Percentiles rank a stretch among this genome's conserved stretches.
phyloP scores from a whole-genome alignment of 2,329 filamentous ascomycete species.

The Monosporascus sp. region DNA sequence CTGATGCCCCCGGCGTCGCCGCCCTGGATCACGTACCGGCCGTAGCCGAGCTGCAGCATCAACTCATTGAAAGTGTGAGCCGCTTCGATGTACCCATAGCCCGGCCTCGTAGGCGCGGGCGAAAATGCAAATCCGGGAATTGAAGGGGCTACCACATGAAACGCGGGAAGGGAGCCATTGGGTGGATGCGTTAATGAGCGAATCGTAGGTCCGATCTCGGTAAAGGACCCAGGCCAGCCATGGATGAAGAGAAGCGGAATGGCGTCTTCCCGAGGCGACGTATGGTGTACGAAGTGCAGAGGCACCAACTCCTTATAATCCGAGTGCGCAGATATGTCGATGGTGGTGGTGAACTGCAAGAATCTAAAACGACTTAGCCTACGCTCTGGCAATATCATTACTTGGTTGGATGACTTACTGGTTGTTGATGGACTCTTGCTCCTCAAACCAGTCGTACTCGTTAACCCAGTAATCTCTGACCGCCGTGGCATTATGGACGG shows the following conservation, averaged over 20 bases:
- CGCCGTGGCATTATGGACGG: too few species aligned
- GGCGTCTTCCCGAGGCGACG: slow-evolving; percentile 4
- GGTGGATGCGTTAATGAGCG: slow-evolving; percentile 23
- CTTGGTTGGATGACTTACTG: too few species aligned
- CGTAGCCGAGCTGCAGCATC: slow-evolving; percentile 28
- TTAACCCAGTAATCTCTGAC: too few species aligned
- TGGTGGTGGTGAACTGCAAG: too few species aligned
- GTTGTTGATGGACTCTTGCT: too few species aligned
- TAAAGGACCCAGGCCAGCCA: slow-evolving; percentile 28
- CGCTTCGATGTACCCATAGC: slow-evolving; percentile 12
- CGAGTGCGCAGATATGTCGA: too few species aligned
- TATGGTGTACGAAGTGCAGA: too few species aligned
- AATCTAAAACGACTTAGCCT: too few species aligned
- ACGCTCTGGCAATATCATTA: too few species aligned
- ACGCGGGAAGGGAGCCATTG: slow-evolving; percentile 24
- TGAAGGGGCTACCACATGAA: slow-evolving; percentile 34
- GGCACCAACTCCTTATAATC: too few species aligned
- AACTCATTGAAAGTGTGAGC: slow-evolving; percentile 23
- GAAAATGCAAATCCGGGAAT: slow-evolving; percentile 32
- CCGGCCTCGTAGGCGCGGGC: neutral
- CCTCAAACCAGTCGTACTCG: too few species aligned
- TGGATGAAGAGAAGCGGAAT: slow-evolving; percentile 28
- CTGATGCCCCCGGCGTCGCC: neutral
- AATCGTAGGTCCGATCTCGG: slow-evolving; percentile 12
- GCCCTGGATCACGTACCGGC: neutral